A percentile compares a stretch with the other conserved stretches of the same genome.
These are phyloP conservation scores for Thamnidium elegans DNA, from an alignment of 192 early-diverging fungal genomes.

Conservation along the genomic window DNA sequence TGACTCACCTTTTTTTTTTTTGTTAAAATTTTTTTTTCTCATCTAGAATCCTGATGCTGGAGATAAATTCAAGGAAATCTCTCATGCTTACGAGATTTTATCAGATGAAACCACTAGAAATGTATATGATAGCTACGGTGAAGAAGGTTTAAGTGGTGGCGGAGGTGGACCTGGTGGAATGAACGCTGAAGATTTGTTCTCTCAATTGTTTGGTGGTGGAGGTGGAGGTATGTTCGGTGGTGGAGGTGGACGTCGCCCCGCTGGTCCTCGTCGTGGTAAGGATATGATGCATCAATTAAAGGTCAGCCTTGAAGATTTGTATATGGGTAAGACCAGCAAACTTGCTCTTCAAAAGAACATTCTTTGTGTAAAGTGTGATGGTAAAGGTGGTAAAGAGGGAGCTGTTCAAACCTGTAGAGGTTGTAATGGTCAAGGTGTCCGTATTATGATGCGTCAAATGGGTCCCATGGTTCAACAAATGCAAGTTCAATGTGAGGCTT, in stretches of 20 bases:
- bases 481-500: constrained; percentile 92
- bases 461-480: constrained; percentile 99
- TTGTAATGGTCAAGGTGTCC: constrained; percentile 91
- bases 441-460: constrained; percentile 89
- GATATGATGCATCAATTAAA: constrained; percentile 92
- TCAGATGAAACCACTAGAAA: constrained; percentile 89
- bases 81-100: constrained; percentile 95
- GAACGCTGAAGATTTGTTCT: constrained; percentile 93
- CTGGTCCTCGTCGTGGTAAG: constrained; percentile 88
- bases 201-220: constrained; percentile 91
- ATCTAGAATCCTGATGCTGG: constrained; percentile 80
- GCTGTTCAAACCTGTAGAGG: constrained; percentile 78
- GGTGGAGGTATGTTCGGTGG: constrained; percentile 75
- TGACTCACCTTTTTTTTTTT: too few relatives aligned
- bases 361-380: constrained; percentile 90
- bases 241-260: constrained; percentile 19
- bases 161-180: constrained; percentile 57
- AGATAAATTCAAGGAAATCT: constrained; percentile 98
- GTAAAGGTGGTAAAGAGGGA: constrained; percentile 94
- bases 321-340: constrained; percentile 89
- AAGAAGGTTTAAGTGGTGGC: constrained; percentile 82
- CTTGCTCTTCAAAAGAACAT: constrained; percentile 94
- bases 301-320: constrained; percentile 84
- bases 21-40: neutral
- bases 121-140: constrained; percentile 93